Evolutionary conservation across 106 monocot genomes (phyloP), one percentile per base, ranked within the genome.

Genomic region (Cymbidium sinense): DNA sequence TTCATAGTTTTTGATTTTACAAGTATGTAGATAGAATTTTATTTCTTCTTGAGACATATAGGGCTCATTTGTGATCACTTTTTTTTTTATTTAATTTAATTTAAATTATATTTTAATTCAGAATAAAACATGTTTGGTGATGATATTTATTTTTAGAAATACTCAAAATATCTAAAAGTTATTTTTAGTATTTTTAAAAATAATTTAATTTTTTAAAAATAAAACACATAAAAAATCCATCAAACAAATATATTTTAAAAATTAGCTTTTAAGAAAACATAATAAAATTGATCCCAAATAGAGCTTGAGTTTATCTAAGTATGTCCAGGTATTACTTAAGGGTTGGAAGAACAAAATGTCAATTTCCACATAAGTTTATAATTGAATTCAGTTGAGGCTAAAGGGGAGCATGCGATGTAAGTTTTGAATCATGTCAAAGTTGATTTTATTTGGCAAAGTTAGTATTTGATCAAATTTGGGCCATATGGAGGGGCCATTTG

Each of bases 341-440:
- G 37, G 8, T 71, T 71, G 39, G n/a, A 39, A 71, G 29, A 67
- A 36, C 2, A 33, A 11, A 69, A 35, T 21, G 39, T 21, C n/a
- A 7, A 36, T 36, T 36, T 20, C 23, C n/a, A 5, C 36, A 21
- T 5, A 70, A 70, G 33, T 9, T 34, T 35, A 36, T 71, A 39
- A 71, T 35, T 36, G 71, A 71, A 74, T 74, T 27, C 27, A 44
- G 27, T 5, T 74, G 35, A 44, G 2, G 5, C 74, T 13, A 44
- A 36, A 35, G 44, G 28, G 70, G 31, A 71, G 31, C 3, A 71
- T 19, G 27, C 41, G 44, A 43, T 13, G 2, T 74, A 74, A 74
- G 23, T 44, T 44, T 74, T 21, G 28, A n/a, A 25, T 74, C 73
- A 28, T 71, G 43, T 74, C 71, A 74, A 27, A 74, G 9, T 23